Evolutionary conservation across 2,329 filamentous ascomycete genomes (phyloP).

Genomic region (Rachicladosporium sp.): DNA sequence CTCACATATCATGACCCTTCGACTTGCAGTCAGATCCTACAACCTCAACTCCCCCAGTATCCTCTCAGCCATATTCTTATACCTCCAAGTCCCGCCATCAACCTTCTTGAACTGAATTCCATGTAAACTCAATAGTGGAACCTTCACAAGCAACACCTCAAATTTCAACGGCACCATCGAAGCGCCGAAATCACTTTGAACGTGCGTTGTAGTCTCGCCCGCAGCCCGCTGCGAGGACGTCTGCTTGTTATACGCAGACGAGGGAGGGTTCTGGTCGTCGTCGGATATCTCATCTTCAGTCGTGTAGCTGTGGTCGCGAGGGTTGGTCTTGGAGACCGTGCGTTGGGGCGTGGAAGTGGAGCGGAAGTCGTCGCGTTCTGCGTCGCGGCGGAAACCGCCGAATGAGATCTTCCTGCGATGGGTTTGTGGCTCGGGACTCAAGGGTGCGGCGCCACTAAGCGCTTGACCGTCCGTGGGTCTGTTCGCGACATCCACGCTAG

Average conservation of each 20-base stretch:
- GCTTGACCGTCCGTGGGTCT: constrained; percentile 14
- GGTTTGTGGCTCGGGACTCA: constrained; percentile 32
- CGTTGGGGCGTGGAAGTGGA: constrained; percentile 32
- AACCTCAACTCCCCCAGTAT: constrained; percentile 79
- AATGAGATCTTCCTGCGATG: constrained; percentile 70
- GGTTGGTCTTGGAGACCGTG: constrained; percentile 30
- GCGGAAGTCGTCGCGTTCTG: constrained; percentile 54
- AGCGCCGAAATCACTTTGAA: constrained; percentile 76
- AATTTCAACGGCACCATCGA: constrained; percentile 70
- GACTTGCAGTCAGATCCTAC: constrained; percentile 25
- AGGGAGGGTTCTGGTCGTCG: constrained; percentile 19
- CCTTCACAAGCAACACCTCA: constrained; percentile 95
- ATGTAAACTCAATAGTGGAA: constrained; percentile 81
- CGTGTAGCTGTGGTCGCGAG: constrained; percentile 60
- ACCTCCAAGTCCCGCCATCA: constrained; percentile 92
- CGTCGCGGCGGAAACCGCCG: constrained; percentile 52
- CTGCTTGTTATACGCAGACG: constrained; percentile 8
- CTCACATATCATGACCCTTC: too few species aligned
- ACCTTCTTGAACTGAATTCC: constrained; percentile 98
- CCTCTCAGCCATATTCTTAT: constrained; percentile 95
- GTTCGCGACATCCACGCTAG: constrained; percentile 74
- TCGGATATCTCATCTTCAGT: constrained; percentile 56
- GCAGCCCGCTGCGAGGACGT: constrained; percentile 39
- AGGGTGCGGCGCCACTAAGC: constrained; percentile 46
- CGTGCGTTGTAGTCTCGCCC: constrained; percentile 83